Conservation (phyloP, 164 flowering plant species). For the Magnolia sinica region DNA sequence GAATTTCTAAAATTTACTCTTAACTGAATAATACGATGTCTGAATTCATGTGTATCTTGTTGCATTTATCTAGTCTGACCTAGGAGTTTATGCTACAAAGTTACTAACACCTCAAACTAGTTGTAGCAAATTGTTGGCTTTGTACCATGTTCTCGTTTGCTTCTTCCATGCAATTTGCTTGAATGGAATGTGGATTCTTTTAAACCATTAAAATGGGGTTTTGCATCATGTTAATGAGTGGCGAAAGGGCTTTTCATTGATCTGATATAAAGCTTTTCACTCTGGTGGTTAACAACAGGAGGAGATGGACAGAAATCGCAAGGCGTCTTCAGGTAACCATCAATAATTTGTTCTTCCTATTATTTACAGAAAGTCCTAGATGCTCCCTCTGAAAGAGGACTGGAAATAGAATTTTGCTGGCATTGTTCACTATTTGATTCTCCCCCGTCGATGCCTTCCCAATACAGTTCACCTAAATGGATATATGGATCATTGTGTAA, state of each 20-base stretch:
- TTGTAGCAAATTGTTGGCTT: too few species aligned
- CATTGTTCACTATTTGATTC: background rate
- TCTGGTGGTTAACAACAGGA: conserved; percentile 46
- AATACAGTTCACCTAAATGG: background rate
- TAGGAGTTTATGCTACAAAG: too few species aligned
- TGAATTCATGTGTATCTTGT: too few species aligned
- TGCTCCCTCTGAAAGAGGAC: background rate
- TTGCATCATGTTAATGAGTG: background rate
- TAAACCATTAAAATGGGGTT: too few species aligned
- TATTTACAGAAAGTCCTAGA: background rate
- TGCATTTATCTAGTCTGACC: too few species aligned
- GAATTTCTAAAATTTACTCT: too few species aligned
- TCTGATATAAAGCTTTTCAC: background rate
- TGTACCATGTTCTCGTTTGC: too few species aligned
- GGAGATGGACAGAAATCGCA: conserved; percentile 88
- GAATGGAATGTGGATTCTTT: too few species aligned
- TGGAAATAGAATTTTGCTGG: background rate
- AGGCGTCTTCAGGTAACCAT: conserved; percentile 61
- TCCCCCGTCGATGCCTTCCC: background rate
- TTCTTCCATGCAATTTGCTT: too few species aligned
- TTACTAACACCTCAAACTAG: too few species aligned
- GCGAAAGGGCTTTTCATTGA: background rate
- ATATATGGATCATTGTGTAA: background rate
- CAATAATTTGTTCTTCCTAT: background rate
- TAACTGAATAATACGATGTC: too few species aligned